Conservation (phyloP, 345 rosid species). For the Anastatica hierochuntica region DNA sequence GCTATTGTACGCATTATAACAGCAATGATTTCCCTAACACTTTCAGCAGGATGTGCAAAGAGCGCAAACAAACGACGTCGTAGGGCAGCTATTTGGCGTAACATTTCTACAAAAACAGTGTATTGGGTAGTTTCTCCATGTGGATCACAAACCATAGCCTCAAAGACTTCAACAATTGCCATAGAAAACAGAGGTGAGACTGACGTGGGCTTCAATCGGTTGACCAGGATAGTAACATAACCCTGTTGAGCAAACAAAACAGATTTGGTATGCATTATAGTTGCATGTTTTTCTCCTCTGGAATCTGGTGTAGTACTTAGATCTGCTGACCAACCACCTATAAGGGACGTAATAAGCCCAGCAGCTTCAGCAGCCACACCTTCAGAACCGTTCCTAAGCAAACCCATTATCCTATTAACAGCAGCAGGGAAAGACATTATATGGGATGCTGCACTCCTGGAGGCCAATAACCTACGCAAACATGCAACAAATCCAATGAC, state of each 20-base stretch:
- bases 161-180: slow-evolving; percentile 95
- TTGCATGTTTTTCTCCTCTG: slow-evolving; percentile 89
- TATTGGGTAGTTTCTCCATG: slow-evolving; percentile 97
- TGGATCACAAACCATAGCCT: slow-evolving; percentile 98
- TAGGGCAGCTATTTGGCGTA: slow-evolving; percentile 93
- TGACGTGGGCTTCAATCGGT: slow-evolving; percentile 88
- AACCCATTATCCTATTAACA: slow-evolving; percentile 97
- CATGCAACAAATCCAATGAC: slow-evolving; percentile 95
- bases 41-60: slow-evolving; percentile 99
- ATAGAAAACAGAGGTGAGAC: slow-evolving; percentile 90
- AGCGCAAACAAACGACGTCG: slow-evolving; percentile 92
- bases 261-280: slow-evolving; percentile 92
- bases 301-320: slow-evolving; percentile 50
- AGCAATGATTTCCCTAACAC: slow-evolving; percentile 91
- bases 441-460: slow-evolving; percentile 91
- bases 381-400: slow-evolving; percentile 96
- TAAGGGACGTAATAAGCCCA: slow-evolving; percentile 73
- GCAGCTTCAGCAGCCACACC: slow-evolving; percentile 94
- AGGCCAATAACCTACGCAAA: slow-evolving; percentile 82
- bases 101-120: slow-evolving; percentile 90
- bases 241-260: slow-evolving; percentile 72
- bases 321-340: slow-evolving; percentile 80
- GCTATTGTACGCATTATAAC: slow-evolving; percentile 98
- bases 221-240: slow-evolving; percentile 67
- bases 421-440: slow-evolving; percentile 99